Base-by-base conservation (phyloP, 768 basidiomycete genomes). In the Phylloporus sp. region DNA sequence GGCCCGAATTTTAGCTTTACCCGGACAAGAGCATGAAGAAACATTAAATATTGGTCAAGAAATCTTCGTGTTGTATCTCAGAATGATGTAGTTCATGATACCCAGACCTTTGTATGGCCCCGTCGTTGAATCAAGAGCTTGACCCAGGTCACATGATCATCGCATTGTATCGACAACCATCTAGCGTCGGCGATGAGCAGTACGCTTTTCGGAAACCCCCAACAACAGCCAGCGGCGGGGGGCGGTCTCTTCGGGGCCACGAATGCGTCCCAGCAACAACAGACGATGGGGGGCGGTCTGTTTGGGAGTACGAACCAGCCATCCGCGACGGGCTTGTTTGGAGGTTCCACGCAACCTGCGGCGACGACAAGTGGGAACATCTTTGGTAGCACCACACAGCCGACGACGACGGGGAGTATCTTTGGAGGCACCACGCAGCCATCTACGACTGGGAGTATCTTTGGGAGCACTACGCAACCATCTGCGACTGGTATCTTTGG, bases 21-120 rank as follows among this genome's bases (percentile, higher is more conserved):
- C 60, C 60, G 7, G 60, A 62, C 32, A 60, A 54, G 48, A 58
- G 35, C 33, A 58, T 58, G 58, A 63, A 52, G 22, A 49, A 52
- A 17, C 24, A 32, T 17, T 50, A 18, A 47, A 11, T 33, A 18
- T 4, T 13, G 20, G 10, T 24, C 2, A 34, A 21, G 34, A n/a
- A 17, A 28, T n/a, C 22, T 23, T 13, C 18, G 14, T 33, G 14
- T 1, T 24, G 22, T 22, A 9, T 36, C 11, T 26, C 28, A 14
- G 9, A 20, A 18, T 40, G 11, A 11, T 44, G 35, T 17, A 17
- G 11, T 1, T 26, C 7, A 27, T 11, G 26, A n/a, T n/a, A n/a
- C n/a, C n/a, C n/a, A n/a, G n/a, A n/a, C n/a, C n/a, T n/a, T n/a
- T n/a, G n/a, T n/a, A n/a, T n/a, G n/a, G n/a, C n/a, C n/a, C n/a